phyloP scores from a whole-genome alignment of 805 yeast species.

The Candida sonorensis region DNA sequence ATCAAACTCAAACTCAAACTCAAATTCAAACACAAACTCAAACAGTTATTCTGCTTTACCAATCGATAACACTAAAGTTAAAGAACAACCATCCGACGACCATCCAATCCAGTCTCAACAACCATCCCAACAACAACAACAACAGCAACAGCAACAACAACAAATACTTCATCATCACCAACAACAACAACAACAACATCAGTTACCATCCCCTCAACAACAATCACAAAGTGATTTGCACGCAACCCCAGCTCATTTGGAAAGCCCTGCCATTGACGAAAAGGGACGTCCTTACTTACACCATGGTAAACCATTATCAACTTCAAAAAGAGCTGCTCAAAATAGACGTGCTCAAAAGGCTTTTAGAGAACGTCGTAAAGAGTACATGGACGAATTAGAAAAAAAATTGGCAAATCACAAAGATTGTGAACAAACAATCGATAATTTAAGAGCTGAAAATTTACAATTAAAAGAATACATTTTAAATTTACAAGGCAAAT shows the following conservation, averaged over 20 bases:
- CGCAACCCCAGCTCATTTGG: neutral
- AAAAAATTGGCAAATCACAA: conserved; percentile 57
- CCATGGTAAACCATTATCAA: conserved; percentile 41
- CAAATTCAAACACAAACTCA: too few species aligned
- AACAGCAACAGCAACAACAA: neutral
- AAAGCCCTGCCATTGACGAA: conserved; percentile 13
- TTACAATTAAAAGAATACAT: conserved; percentile 67
- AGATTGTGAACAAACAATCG: conserved; percentile 56
- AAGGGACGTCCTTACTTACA: conserved; percentile 11
- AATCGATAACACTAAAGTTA: neutral
- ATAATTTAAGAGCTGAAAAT: conserved; percentile 63
- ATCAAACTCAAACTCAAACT: neutral
- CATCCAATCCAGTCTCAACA: too few species aligned
- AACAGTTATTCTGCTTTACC: neutral
- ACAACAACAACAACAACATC: neutral
- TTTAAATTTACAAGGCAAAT: conserved; percentile 58
- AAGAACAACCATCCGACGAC: too few species aligned
- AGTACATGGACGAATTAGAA: conserved; percentile 75
- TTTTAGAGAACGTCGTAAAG: conserved; percentile 78
- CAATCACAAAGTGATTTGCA: neutral
- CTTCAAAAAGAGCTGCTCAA: conserved; percentile 83
- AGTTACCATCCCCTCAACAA: neutral
- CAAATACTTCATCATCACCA: conserved; percentile 2
- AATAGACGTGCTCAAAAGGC: conserved; percentile 91
- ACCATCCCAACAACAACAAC: too few species aligned